These are phyloP conservation scores for Wakefieldia striispora DNA, from an alignment of 768 basidiomycete species.

Conservation along the genomic window DNA sequence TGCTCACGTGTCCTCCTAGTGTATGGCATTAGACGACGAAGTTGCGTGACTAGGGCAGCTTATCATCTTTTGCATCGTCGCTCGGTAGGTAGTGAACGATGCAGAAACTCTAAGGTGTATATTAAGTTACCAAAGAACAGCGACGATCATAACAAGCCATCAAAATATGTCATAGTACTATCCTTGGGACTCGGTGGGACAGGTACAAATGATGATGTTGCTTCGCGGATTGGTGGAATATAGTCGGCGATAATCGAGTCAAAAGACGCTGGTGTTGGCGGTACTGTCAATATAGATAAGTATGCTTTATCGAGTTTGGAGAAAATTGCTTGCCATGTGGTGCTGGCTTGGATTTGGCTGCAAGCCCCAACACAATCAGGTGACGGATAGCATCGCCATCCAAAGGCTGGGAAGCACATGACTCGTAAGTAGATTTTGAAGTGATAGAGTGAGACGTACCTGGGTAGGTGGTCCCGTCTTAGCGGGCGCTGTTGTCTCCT, in stretches of 20 bases:
- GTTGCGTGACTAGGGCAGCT: slow-evolving; percentile 15
- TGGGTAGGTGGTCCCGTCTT: slow-evolving; percentile 38
- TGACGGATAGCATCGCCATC: slow-evolving; percentile 65
- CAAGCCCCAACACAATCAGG: slow-evolving; percentile 59
- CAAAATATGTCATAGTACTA: slow-evolving; percentile 38
- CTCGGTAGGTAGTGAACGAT: background rate
- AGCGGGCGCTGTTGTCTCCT: slow-evolving; percentile 24
- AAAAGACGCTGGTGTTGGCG: slow-evolving; percentile 51
- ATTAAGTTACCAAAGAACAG: background rate
- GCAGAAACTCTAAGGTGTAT: slow-evolving; percentile 20
- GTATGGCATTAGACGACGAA: slow-evolving; percentile 31
- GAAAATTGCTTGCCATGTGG: slow-evolving; percentile 37
- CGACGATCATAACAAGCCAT: slow-evolving; percentile 37
- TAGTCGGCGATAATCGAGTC: slow-evolving; percentile 78
- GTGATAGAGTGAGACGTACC: slow-evolving; percentile 27
- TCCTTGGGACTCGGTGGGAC: slow-evolving; percentile 18
- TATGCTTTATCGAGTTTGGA: background rate
- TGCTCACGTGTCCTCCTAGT: slow-evolving; percentile 17
- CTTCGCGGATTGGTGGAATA: slow-evolving; percentile 40
- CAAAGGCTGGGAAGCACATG: slow-evolving; percentile 38
- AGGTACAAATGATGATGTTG: slow-evolving; percentile 6
- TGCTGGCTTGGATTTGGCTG: slow-evolving; percentile 52
- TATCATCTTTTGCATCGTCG: background rate
- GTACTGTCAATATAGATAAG: slow-evolving; percentile 31
- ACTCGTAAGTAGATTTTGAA: background rate